A percentile compares a stretch with the other conserved stretches of the same genome.
Evolutionary conservation across 139 green algal genomes (phyloP).

Genomic region (Tetraselmis striata): DNA sequence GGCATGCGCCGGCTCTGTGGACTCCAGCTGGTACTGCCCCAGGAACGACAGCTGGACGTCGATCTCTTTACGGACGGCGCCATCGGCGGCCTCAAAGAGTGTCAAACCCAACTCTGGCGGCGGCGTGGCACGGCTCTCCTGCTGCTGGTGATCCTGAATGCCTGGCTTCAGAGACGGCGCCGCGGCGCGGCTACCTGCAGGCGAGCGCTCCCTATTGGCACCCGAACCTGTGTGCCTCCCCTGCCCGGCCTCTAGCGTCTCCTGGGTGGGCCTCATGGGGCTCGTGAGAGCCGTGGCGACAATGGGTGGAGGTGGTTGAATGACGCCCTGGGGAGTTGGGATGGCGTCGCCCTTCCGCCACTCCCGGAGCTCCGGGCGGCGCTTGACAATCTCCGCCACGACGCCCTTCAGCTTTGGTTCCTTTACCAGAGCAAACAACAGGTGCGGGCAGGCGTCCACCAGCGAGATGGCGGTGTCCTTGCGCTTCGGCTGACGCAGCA

Average conservation of each 20-base stretch:
- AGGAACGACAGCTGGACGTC: neutral
- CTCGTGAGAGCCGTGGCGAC: neutral
- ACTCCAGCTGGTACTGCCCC: neutral
- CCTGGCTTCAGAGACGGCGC: neutral
- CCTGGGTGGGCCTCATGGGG: neutral
- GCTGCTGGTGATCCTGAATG: neutral
- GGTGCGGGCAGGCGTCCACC: neutral
- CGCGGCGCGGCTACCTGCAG: neutral
- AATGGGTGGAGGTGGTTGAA: neutral
- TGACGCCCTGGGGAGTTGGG: neutral
- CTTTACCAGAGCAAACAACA: constrained; percentile 1
- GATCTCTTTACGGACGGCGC: neutral
- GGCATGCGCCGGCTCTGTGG: neutral
- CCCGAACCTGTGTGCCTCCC: neutral
- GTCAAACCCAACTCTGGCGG: neutral
- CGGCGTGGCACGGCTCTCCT: neutral
- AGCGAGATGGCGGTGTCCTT: neutral
- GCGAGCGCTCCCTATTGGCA: neutral
- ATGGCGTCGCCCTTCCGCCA: neutral
- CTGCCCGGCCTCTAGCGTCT: neutral
- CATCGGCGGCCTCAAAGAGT: neutral
- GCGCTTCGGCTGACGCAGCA: neutral
- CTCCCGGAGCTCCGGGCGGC: neutral
- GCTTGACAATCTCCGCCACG: neutral
- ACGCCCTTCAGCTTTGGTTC: neutral